These are phyloP conservation scores for Kazachstania sp. DNA, from an alignment of 1,139 yeast species.

Conservation along the genomic window DNA sequence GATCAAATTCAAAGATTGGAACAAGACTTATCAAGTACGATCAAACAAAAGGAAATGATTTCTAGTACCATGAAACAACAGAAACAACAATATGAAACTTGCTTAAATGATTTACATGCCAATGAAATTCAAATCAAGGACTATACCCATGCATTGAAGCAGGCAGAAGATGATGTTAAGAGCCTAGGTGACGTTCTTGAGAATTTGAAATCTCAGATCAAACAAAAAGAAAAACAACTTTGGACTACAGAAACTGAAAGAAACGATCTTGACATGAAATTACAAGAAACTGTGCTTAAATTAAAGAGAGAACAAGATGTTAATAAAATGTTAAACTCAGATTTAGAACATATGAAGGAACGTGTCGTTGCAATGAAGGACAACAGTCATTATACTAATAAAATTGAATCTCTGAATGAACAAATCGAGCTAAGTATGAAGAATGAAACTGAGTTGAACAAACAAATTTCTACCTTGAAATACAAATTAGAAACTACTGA, in stretches of 20 bases:
- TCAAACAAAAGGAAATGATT: conserved; percentile 25
- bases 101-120: conserved; percentile 61
- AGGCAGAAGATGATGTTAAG: conserved; percentile 51
- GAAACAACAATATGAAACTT: conserved; percentile 67
- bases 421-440: conserved; percentile 52
- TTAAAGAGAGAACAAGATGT: conserved; percentile 44
- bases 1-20: conserved; percentile 27
- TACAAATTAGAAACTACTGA: conserved; percentile 54
- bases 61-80: conserved; percentile 45
- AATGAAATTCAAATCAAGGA: conserved; percentile 65
- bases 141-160: conserved; percentile 42
- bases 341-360: conserved; percentile 45
- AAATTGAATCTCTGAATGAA: conserved; percentile 49
- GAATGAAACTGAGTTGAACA: conserved; percentile 56
- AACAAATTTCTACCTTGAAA: conserved; percentile 53
- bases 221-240: conserved; percentile 48
- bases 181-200: conserved; percentile 51
- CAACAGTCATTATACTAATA: conserved; percentile 43
- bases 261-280: conserved; percentile 44
- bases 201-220: conserved; percentile 46
- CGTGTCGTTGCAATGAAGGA: conserved; percentile 38
- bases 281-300: conserved; percentile 53
- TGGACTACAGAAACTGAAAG: conserved; percentile 54
- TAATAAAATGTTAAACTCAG: conserved; percentile 39
- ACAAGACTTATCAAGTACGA: conserved; percentile 23